These are phyloP conservation scores for Arctium minus DNA, from an alignment of 129 eudicot species.

Conservation along the genomic window DNA sequence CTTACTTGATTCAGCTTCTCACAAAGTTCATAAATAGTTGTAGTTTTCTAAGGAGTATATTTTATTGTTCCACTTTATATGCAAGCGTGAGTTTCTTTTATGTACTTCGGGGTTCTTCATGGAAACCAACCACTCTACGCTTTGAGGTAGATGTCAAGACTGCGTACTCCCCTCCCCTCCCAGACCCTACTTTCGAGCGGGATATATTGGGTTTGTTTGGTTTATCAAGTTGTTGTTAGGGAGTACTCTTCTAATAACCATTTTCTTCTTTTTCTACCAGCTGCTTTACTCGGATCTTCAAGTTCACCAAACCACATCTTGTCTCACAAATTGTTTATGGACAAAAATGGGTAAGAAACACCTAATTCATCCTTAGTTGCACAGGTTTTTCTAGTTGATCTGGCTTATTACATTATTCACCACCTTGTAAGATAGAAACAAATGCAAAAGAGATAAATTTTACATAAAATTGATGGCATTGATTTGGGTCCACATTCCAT, in stretches of 20 bases:
- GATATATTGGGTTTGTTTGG: background rate
- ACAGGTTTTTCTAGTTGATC: background rate
- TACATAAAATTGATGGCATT: no score
- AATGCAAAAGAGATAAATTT: background rate
- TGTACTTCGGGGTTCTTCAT: no score
- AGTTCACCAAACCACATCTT: conserved; percentile 69
- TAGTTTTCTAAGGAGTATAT: no score
- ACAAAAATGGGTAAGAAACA: conserved; percentile 69
- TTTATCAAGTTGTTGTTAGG: background rate
- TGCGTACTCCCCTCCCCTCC: no score
- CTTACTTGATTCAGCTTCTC: no score
- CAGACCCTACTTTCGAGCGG: background rate
- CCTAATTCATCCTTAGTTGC: background rate
- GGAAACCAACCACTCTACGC: no score
- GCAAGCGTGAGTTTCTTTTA: no score
- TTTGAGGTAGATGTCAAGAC: no score
- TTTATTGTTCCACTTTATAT: no score
- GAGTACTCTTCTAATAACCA: background rate
- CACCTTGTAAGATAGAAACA: background rate
- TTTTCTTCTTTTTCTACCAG: conserved; percentile 37
- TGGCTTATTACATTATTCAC: background rate
- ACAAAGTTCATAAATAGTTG: no score
- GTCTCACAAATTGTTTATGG: conserved; percentile 66
- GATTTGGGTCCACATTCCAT: background rate
- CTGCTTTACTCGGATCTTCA: conserved; percentile 93